These are phyloP conservation scores for Talaromyces sp. DNA, from an alignment of 2,329 filamentous ascomycete genomes.

Conservation along the genomic window DNA sequence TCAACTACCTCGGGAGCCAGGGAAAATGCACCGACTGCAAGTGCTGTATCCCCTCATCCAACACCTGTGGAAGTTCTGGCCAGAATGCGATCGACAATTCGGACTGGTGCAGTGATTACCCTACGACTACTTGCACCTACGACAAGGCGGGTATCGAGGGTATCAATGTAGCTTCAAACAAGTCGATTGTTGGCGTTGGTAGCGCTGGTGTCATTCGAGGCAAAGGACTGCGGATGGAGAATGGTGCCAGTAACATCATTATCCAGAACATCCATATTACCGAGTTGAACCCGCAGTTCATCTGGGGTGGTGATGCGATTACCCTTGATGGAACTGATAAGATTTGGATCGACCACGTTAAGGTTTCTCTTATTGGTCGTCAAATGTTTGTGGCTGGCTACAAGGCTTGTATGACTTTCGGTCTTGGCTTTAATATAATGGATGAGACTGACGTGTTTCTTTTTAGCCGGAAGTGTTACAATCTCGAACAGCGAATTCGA, in stretches of 20 bases:
- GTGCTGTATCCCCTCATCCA: constrained; percentile 38
- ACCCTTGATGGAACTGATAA: constrained; percentile 48
- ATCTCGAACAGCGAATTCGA: constrained; percentile 64
- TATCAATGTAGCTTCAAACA: constrained; percentile 58
- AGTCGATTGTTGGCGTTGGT: constrained; percentile 58
- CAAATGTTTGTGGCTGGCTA: constrained; percentile 32
- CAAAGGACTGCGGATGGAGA: constrained; percentile 55
- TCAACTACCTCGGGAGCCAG: constrained; percentile 26
- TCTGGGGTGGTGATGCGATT: constrained; percentile 63
- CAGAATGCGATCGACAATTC: constrained; percentile 60
- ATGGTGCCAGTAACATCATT: constrained; percentile 57
- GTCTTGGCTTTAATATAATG: not conserved
- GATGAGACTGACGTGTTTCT: constrained; percentile 20
- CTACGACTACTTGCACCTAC: constrained; percentile 45
- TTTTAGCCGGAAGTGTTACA: constrained; percentile 55
- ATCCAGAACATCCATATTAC: constrained; percentile 61
- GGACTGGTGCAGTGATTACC: constrained; percentile 60
- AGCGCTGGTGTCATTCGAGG: constrained; percentile 57
- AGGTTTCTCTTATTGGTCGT: constrained; percentile 37
- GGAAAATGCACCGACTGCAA: constrained; percentile 27
- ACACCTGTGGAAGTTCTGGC: constrained; percentile 43
- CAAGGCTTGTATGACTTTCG: constrained; percentile 17
- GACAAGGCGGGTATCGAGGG: constrained; percentile 56
- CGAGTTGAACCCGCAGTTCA: constrained; percentile 56
- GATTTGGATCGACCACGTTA: constrained; percentile 55